Evolutionary conservation across 805 yeast genomes (phyloP), one percentile per base, ranked within the genome.

Genomic region (Hemisphaericaspora nanyangensis): DNA sequence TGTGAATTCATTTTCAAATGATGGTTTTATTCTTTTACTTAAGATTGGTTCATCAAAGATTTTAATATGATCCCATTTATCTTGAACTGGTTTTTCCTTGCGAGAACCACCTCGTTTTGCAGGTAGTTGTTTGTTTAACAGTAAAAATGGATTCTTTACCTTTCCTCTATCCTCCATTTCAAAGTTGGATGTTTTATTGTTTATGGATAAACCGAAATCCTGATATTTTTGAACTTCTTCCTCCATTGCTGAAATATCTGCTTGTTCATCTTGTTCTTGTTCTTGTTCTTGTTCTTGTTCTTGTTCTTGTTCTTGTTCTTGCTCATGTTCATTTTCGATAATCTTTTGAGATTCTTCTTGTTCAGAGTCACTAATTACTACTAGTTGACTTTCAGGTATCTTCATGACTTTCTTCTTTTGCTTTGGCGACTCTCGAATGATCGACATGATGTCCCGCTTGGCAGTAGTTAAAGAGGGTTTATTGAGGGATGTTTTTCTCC

Each of bases 11-110:
- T 36, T 17, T 22, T 47, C 45, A 8, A 22, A 12, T 13, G 38
- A 39, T 2, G 61, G 60, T 38, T 51, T 52, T 11, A 66, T 43
- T 27, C 50, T 50, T 15, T 42, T 40, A 3, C 57, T 46, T 5
- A 66, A 36, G 5, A 62, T 37, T 11, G 44, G 42, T 17, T 68
- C 71, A 38, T 60, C 71, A 50, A 61, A 65, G 2, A 66, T 17
- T 33, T 29, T 37, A 12, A 39, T 17, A 7, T 22, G 17, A 19
- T 29, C 8, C 30, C 38, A 25, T n/a, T 31, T 22, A 25, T 27
- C 30, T n/a, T 3, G 10, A 22, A 3, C 26, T 3, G 12, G 26
- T 22, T 22, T 22, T 12, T 8, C 26, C 3, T 3, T 3, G 8
- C 26, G 12, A 8, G 8, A 8, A 8, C 11, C 11, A 12, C 26